Base-by-base conservation (phyloP, 1,284 basidiomycete species). In the Fomitopsis palustris region DNA sequence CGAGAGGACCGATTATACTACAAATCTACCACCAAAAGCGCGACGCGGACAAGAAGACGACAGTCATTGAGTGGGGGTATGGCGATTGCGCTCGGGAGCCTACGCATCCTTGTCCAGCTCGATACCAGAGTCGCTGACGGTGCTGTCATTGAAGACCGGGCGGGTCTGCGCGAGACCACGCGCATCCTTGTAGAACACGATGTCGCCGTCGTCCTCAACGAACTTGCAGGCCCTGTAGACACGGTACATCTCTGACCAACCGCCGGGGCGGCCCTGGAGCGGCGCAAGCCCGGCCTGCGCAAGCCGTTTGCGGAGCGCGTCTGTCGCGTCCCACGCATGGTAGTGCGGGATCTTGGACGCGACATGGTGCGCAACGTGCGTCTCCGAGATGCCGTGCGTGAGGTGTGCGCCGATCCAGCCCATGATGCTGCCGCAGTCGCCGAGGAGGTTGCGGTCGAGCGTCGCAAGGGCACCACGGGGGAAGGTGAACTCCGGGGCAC, bases 301-400 rank as follows among this genome's bases (percentile, higher is more conserved):
- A 54, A 98, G 84, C 69, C 87, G 88, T 70, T 83, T 82, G 76
- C 93, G 94, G 68, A 99, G 82, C 12, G 94, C 95, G 68, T 87
- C 85, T 38, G 90, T 89, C 25, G 96, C 96, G 73, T 97, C 95
- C 95, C 95, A 87, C 75, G 91, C 90, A 64, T 93, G 78, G 72
- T 94, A 96, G 76, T 97, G 95, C 21, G 95, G 95, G 63, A 98
- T 97, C 78, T 95, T 95, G 81, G 90, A 93, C 61, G 83, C 86
- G 65, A 96, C 85, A 75, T 97, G 95, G 77, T 97, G 95, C 43
- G 87, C 78, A 58, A 96, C 90, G 74, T 97, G 95, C 31, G 95
- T 97, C 80, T 97, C 94, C 21, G 90, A 92, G 72, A 97, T 96
- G 62, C 93, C 92, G 68, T 93, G 85, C 25, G 92, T 93, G 53